Evolutionary conservation across 139 green algal genomes (phyloP).

Genomic region (Pleodorina starrii): DNA sequence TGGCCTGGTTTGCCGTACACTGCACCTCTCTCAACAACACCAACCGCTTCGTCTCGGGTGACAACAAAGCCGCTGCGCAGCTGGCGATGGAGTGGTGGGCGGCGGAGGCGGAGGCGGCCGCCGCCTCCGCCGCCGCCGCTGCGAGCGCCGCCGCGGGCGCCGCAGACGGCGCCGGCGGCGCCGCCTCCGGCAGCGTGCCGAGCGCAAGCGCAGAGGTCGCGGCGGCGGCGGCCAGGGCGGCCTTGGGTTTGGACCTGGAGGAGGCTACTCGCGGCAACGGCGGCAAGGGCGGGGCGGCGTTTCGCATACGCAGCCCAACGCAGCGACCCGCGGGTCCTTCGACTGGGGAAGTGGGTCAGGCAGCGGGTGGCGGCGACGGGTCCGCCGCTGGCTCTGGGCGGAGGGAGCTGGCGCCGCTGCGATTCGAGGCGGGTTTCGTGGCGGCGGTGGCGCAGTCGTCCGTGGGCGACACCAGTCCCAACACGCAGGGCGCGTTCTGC

Average conservation of each 20-base stretch:
- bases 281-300: neutral
- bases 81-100: slow-evolving; percentile 79
- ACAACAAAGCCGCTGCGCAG: slow-evolving; percentile 90
- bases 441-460: slow-evolving; percentile 86
- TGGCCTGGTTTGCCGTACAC: slow-evolving; percentile 90
- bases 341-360: too few species aligned
- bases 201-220: neutral
- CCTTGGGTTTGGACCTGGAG: neutral
- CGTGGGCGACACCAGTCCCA: slow-evolving; percentile 87
- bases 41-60: slow-evolving; percentile 85
- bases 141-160: neutral
- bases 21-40: slow-evolving; percentile 94
- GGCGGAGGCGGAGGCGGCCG: slow-evolving; percentile 26
- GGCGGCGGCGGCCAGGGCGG: neutral
- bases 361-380: too few species aligned
- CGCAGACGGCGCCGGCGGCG: neutral
- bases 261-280: slow-evolving; percentile 17
- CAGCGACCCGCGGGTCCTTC: too few species aligned
- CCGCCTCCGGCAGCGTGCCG: neutral
- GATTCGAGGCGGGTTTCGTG: slow-evolving; percentile 65
- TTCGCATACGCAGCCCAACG: too few species aligned
- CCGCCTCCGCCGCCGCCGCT: neutral
- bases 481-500: slow-evolving; percentile 84
- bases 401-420: neutral
- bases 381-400: too few species aligned